Percentiles rank a stretch among this genome's conserved stretches.
Conservation (phyloP, 2,329 filamentous ascomycete genomes). For the Metarhizium album region DNA sequence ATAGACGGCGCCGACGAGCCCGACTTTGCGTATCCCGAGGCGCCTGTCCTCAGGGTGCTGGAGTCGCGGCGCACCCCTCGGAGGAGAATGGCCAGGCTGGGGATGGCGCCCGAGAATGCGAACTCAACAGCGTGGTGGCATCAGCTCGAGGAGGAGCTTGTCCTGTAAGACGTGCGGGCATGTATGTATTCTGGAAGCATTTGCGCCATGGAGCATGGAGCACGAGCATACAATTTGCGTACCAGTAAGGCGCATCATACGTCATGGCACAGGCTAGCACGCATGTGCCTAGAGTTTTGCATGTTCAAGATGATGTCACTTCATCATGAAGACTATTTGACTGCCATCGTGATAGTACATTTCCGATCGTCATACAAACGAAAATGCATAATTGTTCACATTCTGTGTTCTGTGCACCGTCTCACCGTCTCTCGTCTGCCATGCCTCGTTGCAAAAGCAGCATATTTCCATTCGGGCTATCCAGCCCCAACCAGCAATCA, state of each 20-base stretch:
- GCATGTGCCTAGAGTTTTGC: no score
- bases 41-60: constrained; percentile 12
- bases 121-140: constrained; percentile 17
- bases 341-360: background rate
- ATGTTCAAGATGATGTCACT: no score
- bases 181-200: background rate
- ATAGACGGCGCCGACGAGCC: constrained; percentile 9
- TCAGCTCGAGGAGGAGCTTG: constrained; percentile 19
- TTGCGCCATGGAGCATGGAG: background rate
- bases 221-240: background rate
- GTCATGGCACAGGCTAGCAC: no score
- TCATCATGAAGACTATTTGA: background rate
- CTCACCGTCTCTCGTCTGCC: background rate
- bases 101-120: constrained; percentile 12
- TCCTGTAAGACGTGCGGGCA: constrained; percentile 13
- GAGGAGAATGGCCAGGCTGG: constrained; percentile 10
- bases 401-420: no score
- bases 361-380: background rate
- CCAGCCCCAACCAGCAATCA: background rate
- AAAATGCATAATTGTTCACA: background rate
- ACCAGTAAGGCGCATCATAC: background rate
- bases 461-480: background rate
- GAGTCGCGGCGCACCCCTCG: constrained; percentile 16
- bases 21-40: constrained; percentile 16
- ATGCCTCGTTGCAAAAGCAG: background rate